A percentile compares a stretch with the other conserved stretches of the same genome.
Evolutionary conservation across 306 rosid genomes (phyloP).

Genomic region (Cucumis hystrix): DNA sequence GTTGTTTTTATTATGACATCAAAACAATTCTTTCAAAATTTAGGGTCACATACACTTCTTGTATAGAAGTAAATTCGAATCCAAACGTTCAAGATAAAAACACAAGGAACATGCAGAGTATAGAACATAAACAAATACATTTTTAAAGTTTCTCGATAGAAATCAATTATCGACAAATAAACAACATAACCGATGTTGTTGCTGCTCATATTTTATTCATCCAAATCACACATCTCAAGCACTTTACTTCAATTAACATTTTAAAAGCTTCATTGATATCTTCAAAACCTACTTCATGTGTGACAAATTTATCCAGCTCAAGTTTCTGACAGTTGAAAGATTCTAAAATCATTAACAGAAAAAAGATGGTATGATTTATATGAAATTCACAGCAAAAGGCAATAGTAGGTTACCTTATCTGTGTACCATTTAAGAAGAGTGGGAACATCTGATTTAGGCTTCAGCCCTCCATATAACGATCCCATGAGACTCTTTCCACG

Average conservation of each 20-base stretch:
- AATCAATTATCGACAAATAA: not conserved
- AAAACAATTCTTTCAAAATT: not conserved
- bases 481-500: conserved; percentile 50
- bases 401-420: conserved; percentile 41
- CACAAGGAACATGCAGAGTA: not conserved
- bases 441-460: conserved; percentile 62
- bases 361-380: not conserved
- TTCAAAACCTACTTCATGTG: conserved; percentile 49
- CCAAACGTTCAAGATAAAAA: not conserved
- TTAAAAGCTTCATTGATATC: conserved; percentile 74
- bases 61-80: not conserved
- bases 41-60: not conserved
- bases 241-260: conserved; percentile 36
- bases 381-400: not conserved
- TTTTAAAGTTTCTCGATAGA: not conserved
- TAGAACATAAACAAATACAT: not conserved
- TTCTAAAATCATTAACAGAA: not conserved
- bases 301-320: conserved; percentile 60
- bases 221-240: not conserved
- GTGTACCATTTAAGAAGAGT: conserved; percentile 52
- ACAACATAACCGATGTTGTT: not conserved
- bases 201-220: conserved; percentile 6
- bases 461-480: conserved; percentile 68
- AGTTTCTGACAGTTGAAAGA: conserved; percentile 29
- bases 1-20: no score